These are phyloP conservation scores for Trametes cingulata DNA, from an alignment of 768 basidiomycete species.

Conservation along the genomic window DNA sequence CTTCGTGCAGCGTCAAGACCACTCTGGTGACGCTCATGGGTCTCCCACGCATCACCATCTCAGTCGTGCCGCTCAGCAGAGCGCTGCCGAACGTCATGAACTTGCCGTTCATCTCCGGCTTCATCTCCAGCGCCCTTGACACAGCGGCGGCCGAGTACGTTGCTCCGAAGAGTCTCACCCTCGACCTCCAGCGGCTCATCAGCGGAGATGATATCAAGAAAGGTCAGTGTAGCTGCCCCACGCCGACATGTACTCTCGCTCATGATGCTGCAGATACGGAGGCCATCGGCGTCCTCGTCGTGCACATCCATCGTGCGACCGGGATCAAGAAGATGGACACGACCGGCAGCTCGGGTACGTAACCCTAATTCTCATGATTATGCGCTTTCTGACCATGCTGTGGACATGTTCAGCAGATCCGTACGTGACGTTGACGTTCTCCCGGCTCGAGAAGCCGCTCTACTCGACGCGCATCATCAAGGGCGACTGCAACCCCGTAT, in stretches of 20 bases:
- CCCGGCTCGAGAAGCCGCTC: constrained; percentile 59
- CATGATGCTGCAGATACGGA: constrained; percentile 39
- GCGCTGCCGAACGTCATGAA: constrained; percentile 78
- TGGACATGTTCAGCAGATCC: constrained; percentile 32
- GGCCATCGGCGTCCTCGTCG: constrained; percentile 62
- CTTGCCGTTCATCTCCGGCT: constrained; percentile 66
- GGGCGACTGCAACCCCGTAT: constrained; percentile 60
- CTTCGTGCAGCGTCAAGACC: constrained; percentile 43
- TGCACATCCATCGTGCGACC: constrained; percentile 63
- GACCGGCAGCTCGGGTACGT: constrained; percentile 37
- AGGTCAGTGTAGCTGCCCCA: constrained; percentile 19
- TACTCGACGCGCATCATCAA: constrained; percentile 74
- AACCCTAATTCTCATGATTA: too few species aligned
- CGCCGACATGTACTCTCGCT: neutral
- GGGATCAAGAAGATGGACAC: constrained; percentile 47
- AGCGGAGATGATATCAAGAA: constrained; percentile 58
- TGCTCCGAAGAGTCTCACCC: constrained; percentile 68
- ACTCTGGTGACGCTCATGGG: constrained; percentile 68
- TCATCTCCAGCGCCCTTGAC: constrained; percentile 68
- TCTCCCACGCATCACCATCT: constrained; percentile 63
- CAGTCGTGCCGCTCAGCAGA: constrained; percentile 63
- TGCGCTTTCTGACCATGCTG: neutral
- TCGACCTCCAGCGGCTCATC: constrained; percentile 67
- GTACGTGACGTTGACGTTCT: constrained; percentile 68
- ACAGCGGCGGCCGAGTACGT: constrained; percentile 61